These are phyloP conservation scores for Lanmaoa pseudosensibilis DNA, from an alignment of 768 basidiomycete species.

Conservation along the genomic window DNA sequence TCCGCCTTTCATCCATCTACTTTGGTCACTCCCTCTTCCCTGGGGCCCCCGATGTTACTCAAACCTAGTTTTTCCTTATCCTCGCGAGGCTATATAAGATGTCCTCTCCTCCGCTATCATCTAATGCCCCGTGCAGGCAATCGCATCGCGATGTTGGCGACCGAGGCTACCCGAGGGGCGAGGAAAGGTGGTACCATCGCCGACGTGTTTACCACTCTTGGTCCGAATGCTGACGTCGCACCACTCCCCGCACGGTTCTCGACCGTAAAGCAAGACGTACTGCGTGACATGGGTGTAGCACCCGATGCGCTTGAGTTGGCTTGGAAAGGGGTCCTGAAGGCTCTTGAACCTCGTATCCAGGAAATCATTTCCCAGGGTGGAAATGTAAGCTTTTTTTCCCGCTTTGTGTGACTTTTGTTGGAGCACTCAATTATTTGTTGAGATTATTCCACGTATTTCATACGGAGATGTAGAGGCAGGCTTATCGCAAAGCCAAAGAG, in stretches of 20 bases:
- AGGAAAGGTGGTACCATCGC: conserved; percentile 44
- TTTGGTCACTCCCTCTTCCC: too few species aligned
- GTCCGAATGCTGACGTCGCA: conserved; percentile 35
- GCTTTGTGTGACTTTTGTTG: background rate
- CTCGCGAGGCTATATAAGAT: too few species aligned
- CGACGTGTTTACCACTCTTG: conserved; percentile 47
- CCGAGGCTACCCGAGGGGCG: conserved; percentile 1
- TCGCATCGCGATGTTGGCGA: conserved; percentile 10
- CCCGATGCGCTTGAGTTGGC: conserved; percentile 38
- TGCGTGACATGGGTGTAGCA: conserved; percentile 35
- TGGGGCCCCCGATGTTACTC: too few species aligned
- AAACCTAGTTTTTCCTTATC: too few species aligned
- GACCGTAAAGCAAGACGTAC: conserved; percentile 57
- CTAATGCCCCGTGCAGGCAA: background rate
- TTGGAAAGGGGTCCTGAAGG: conserved; percentile 56
- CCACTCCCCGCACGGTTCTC: conserved; percentile 57
- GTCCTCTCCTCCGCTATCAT: background rate
- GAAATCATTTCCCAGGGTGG: conserved; percentile 50
- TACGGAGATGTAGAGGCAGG: conserved; percentile 48
- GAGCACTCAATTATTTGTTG: background rate
- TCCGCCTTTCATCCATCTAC: background rate
- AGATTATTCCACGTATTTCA: conserved; percentile 54
- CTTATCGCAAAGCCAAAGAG: conserved; percentile 44
- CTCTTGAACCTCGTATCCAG: conserved; percentile 45
- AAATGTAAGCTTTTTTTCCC: conserved; percentile 37